phyloP scores from a whole-genome alignment of 805 yeast genomes.

The Suhomyces xylopsoci region DNA sequence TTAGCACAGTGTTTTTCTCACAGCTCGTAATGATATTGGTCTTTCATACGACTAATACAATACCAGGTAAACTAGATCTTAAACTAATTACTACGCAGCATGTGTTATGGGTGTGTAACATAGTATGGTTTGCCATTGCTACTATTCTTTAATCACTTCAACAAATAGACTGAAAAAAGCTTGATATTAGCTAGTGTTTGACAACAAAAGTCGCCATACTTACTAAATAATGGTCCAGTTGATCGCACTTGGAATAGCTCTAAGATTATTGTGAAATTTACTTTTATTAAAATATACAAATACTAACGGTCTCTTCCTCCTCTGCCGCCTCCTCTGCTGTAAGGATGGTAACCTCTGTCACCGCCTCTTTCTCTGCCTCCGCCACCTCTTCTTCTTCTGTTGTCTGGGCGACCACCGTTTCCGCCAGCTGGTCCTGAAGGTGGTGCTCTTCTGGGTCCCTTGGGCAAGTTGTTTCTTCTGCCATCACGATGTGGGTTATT shows the following conservation, averaged over 20 bases:
- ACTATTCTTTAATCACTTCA: background rate
- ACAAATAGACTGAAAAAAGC: too few species aligned
- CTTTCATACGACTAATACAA: too few species aligned
- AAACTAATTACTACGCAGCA: background rate
- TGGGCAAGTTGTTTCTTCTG: slow-evolving; percentile 42
- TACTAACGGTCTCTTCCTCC: slow-evolving; percentile 1
- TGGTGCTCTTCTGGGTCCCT: slow-evolving; percentile 48
- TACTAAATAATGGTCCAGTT: too few species aligned
- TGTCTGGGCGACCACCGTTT: slow-evolving; percentile 33
- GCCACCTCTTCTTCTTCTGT: slow-evolving; percentile 22
- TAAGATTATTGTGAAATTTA: background rate
- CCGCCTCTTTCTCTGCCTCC: slow-evolving; percentile 19
- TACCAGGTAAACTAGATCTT: too few species aligned
- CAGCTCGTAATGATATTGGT: too few species aligned
- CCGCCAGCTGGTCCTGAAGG: slow-evolving; percentile 37
- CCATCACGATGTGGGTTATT: slow-evolving; percentile 20
- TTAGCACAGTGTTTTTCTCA: too few species aligned
- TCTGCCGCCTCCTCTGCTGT: slow-evolving; percentile 33
- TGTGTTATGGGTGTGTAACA: too few species aligned
- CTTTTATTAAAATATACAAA: background rate
- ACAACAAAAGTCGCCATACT: background rate
- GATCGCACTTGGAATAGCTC: too few species aligned
- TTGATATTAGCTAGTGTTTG: too few species aligned
- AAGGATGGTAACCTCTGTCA: slow-evolving; percentile 42
- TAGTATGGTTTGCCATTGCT: too few species aligned